Evolutionary conservation across 768 basidiomycete genomes (phyloP).

Genomic region (Amyloporia xantha): DNA sequence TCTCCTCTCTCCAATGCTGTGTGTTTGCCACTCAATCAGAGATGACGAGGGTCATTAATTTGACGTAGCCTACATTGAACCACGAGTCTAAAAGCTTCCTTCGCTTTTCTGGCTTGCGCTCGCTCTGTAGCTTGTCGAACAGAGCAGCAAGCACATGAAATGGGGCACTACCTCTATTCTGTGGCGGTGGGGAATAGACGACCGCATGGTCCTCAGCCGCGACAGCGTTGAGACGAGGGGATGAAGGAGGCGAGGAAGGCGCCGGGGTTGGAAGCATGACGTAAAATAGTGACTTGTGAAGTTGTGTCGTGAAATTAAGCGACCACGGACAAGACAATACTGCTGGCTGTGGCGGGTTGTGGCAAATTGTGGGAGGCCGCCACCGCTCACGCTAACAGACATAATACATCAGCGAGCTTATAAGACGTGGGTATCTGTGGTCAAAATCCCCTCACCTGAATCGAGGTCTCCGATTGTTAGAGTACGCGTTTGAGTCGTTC

Average conservation of each 20-base stretch:
- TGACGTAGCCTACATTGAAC: constrained; percentile 66
- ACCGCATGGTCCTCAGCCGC: constrained; percentile 16
- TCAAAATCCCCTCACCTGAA: too few species aligned
- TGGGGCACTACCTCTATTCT: constrained; percentile 62
- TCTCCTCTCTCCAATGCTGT: constrained; percentile 80
- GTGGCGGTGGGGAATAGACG: constrained; percentile 49
- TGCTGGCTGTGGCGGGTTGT: too few species aligned
- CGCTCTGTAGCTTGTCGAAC: constrained; percentile 68
- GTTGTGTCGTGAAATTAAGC: too few species aligned
- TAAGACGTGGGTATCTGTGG: too few species aligned
- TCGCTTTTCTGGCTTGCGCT: constrained; percentile 69
- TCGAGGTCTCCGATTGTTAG: too few species aligned
- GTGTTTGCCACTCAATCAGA: not conserved
- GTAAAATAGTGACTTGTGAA: too few species aligned
- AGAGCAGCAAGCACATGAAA: constrained; percentile 62
- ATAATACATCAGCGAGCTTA: too few species aligned
- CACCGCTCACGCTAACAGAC: too few species aligned
- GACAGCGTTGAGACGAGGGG: constrained; percentile 28
- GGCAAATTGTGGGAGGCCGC: too few species aligned
- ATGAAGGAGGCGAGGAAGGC: constrained; percentile 49
- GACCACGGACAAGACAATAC: too few species aligned
- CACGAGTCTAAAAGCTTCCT: constrained; percentile 65
- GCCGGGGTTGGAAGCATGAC: constrained; percentile 50
- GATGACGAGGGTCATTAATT: not conserved
- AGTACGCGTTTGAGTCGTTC: too few species aligned